Conservation (phyloP, 192 early-diverging fungal genomes). For the Coemansia sp. region DNA sequence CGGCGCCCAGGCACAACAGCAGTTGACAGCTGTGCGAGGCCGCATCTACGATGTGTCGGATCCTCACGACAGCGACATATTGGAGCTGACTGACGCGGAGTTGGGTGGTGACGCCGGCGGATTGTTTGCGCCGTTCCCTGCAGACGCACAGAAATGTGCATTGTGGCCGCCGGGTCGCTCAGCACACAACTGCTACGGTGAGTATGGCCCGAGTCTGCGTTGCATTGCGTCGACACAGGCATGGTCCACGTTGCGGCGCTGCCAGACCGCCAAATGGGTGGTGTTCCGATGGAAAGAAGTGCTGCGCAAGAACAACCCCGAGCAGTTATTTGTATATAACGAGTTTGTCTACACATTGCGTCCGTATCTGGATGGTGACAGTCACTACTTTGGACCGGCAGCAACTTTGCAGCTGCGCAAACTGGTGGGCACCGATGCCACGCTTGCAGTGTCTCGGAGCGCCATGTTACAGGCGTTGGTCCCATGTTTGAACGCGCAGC, state of each 20-base stretch:
- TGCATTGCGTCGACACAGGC: constrained; percentile 23
- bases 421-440: constrained; percentile 57
- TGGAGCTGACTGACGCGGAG: constrained; percentile 14
- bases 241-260: constrained; percentile 24
- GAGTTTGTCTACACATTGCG: constrained; percentile 68
- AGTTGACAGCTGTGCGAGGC: constrained; percentile 30
- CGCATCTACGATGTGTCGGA: constrained; percentile 39
- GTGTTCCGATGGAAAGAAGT: constrained; percentile 69
- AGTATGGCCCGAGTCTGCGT: constrained; percentile 14
- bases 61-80: background rate
- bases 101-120: constrained; percentile 59
- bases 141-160: constrained; percentile 20
- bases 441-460: constrained; percentile 61
- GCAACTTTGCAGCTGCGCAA: constrained; percentile 12
- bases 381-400: constrained; percentile 53
- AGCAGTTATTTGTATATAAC: constrained; percentile 64
- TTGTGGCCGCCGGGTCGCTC: constrained; percentile 37
- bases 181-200: constrained; percentile 35
- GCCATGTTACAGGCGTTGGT: constrained; percentile 54
- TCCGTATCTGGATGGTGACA: constrained; percentile 5
- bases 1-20: constrained; percentile 12
- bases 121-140: constrained; percentile 44
- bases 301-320: constrained; percentile 22
- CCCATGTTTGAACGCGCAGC: constrained; percentile 65
- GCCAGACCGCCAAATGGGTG: constrained; percentile 50